Percentiles rank a stretch among this genome's conserved stretches.
These are phyloP conservation scores for Annulohypoxylon nitens DNA, from an alignment of 495 filamentous ascomycete species.

Conservation along the genomic window DNA sequence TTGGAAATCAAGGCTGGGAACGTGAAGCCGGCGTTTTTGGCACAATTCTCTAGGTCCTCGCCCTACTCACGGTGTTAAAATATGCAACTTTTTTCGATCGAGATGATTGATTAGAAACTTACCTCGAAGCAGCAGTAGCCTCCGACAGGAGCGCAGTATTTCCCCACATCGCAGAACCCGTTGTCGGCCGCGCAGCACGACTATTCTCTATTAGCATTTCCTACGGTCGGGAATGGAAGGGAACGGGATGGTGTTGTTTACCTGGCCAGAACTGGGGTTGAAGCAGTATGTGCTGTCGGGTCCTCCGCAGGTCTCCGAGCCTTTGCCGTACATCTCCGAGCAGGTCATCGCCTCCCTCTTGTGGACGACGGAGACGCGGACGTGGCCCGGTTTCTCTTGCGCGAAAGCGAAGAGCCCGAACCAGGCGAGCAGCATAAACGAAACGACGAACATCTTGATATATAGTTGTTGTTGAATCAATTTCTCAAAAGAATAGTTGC, in stretches of 20 bases:
- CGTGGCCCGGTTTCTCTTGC: conserved; percentile 29
- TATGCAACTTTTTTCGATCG: not conserved
- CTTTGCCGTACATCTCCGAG: conserved; percentile 54
- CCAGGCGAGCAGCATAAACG: conserved; percentile 27
- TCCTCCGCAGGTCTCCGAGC: conserved; percentile 53
- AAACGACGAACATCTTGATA: conserved; percentile 28
- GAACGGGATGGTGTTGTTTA: conserved; percentile 26
- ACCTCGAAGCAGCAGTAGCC: conserved; percentile 60
- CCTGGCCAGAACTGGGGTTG: conserved; percentile 54
- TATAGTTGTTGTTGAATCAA: not conserved
- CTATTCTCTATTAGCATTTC: conserved; percentile 45
- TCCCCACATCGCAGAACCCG: conserved; percentile 55
- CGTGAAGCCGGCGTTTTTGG: conserved; percentile 53
- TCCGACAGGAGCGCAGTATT: conserved; percentile 58
- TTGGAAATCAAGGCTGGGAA: conserved; percentile 38
- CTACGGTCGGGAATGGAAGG: not conserved
- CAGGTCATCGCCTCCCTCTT: conserved; percentile 51
- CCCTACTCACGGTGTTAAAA: conserved; percentile 45
- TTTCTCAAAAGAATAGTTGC: not conserved
- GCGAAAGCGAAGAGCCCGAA: conserved; percentile 28
- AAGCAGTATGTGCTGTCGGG: conserved; percentile 53
- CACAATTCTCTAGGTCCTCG: conserved; percentile 55
- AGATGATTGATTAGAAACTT: conserved; percentile 6
- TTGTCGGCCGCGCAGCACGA: conserved; percentile 56
- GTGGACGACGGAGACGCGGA: conserved; percentile 15